Base-by-base conservation (phyloP, 257 asterid genomes). In the Echium plantagineum region DNA sequence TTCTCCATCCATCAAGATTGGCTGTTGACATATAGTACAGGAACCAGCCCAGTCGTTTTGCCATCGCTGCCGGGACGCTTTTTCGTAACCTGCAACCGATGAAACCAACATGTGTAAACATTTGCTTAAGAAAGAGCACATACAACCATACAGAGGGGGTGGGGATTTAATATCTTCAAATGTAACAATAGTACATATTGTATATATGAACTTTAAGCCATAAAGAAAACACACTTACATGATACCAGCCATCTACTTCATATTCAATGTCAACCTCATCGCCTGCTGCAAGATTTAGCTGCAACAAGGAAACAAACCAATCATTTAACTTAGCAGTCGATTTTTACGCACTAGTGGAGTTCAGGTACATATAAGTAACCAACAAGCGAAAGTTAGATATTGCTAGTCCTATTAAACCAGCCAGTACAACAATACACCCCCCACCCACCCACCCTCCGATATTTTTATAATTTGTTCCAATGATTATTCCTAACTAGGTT, bases 221-320 rank as follows among this genome's bases (percentile, higher is more conserved):
- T 35, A 28, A 19, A 52, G 20, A 15, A 57, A 18, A 22, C 55
- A 56, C 70, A 90, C 98, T 93, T 81, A 93, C 97, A 71, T 83
- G 85, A 73, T 70, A 93, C 99, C 99, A 93, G 75, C 99, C 99
- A 78, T 93, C 99, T 63, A 93, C 97, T 83, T 93, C 99, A 73
- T 93, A 78, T 66, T 86, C 97, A 48, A 93, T 89, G 75, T 89
- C 97, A 63, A 93, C 74, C 31, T 86, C 99, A 73, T 93, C 99
- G 35, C 94, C 99, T 2, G 97, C 89, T 6, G 88, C 84, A 70
- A 93, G 85, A 79, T 83, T 84, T 22, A 93, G 85, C 99, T 93
- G 97, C 75, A 64, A 46, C 69, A 66, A 18, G 55, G 62, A 62
- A 74, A 64, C 30, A 13, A 22, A 74, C 46, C 53, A 56, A 62